A percentile compares a stretch with the other conserved stretches of the same genome.
phyloP scores from a whole-genome alignment of 2,329 filamentous ascomycete species.

The Fusarium verrucosum region DNA sequence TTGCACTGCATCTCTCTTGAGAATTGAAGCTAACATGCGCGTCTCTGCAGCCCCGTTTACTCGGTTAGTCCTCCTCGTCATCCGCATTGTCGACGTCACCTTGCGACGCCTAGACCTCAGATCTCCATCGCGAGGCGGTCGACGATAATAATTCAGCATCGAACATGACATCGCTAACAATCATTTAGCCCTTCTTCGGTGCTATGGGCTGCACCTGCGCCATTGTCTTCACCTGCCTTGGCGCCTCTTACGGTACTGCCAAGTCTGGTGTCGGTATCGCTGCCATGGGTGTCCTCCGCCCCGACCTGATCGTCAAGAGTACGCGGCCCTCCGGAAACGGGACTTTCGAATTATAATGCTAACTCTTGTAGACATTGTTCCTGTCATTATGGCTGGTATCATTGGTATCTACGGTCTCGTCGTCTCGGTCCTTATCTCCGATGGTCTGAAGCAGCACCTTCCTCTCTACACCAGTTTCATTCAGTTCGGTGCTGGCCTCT shows the following conservation, averaged over 20 bases:
- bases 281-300: slow-evolving; percentile 96
- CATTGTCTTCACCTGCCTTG: slow-evolving; percentile 96
- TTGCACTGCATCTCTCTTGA: slow-evolving; percentile 7
- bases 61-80: slow-evolving; percentile 78
- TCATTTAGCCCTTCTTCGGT: slow-evolving; percentile 84
- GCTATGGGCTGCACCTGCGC: slow-evolving; percentile 97
- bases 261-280: slow-evolving; percentile 99
- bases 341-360: slow-evolving; percentile 20
- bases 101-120: slow-evolving; percentile 29
- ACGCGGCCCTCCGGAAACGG: slow-evolving; percentile 53
- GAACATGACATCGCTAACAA: slow-evolving; percentile 47
- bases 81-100: slow-evolving; percentile 47
- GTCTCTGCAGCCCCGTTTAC: slow-evolving; percentile 83
- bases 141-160: slow-evolving; percentile 26
- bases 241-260: slow-evolving; percentile 97
- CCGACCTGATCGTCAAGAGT: slow-evolving; percentile 99
- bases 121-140: slow-evolving; percentile 33
- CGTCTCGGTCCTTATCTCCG: slow-evolving; percentile 87
- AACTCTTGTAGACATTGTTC: slow-evolving; percentile 82
- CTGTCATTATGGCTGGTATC: slow-evolving; percentile 99
- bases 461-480: slow-evolving; percentile 86
- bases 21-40: slow-evolving; percentile 55
- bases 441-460: slow-evolving; percentile 75
- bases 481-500: slow-evolving; percentile 83
- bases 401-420: slow-evolving; percentile 98